Evolutionary conservation across 2,329 filamentous ascomycete genomes (phyloP), one percentile per base, ranked within the genome.

Genomic region (Pseudopyricularia javanii): DNA sequence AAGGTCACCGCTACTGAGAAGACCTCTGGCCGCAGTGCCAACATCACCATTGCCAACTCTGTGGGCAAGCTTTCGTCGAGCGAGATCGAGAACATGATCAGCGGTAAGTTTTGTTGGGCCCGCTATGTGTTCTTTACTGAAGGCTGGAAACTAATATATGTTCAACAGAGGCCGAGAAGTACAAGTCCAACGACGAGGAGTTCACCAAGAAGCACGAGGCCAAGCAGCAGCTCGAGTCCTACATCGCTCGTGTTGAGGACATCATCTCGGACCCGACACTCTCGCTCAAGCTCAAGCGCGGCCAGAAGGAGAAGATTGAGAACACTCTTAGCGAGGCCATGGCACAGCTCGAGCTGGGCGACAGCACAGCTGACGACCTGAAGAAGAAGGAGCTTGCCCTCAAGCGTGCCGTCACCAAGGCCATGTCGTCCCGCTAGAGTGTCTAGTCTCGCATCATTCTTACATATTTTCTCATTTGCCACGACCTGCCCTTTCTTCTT

Each of bases 191-290:
- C 74, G 93, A 98, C 64, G 91, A 97, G 74, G 91, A 90, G 58
- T 98, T 97, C 83, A 94, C 86, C 84, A 97, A 97, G 88, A 88
- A 87, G 71, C 96, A 97, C 73, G 93, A 98, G 83, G 88, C 93
- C 59, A 90, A 94, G 79, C 93, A 98, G 79, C 91, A 96, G 78
- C 88, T 98, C 61, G 93, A 98, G 82, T 91, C 89, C 51, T 98
- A 98, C 83, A 96, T 98, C 72, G 85, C 87, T 70, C 89, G 91
- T 69, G 91, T 97, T 59, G 93, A 98, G 83, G 93, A 98, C 79
- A 95, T 98, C 66, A 83, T 97, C 71, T 95, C 89, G 47, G 93
- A 98, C 79, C 93, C 93, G 56, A 89, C 86, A 47, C 86, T 95
- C 75, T 93, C 89, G 59, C 81, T 97, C 68, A 96, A 95, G 83